Base-by-base conservation (phyloP, 768 basidiomycete species). In the Tephrocybe sp. region DNA sequence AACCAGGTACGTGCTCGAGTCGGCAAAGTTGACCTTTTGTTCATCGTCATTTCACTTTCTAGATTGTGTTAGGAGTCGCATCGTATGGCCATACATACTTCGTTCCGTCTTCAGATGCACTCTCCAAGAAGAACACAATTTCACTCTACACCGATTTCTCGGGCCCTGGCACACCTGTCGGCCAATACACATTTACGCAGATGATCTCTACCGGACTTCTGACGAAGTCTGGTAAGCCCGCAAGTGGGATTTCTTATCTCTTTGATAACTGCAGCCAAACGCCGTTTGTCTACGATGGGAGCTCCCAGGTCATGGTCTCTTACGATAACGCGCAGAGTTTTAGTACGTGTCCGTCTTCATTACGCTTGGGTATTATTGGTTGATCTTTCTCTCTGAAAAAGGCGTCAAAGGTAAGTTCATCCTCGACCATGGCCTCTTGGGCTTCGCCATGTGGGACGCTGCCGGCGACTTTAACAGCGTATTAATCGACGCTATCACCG, bases 31-130 rank as follows among this genome's bases (percentile, higher is more conserved):
- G 26, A 7, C 26, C 26, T 26, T 26, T 23, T 48, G 9, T 7
- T 11, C 30, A 7, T 10, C 16, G 16, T 1, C 33, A 26, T 26
- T 26, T 26, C 4, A 26, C 26, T 26, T 26, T n/a, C 26, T 45
- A 76, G 70, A 83, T 95, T 49, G 78, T 88, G 14, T 80, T 97
- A 32, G 94, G 91, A 45, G 80, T 97, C 0, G 74, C 92, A 1
- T 68, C 85, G 12, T 96, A 92, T 65, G 90, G 88, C 1, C 91
- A 90, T 66, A 79, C 85, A 34, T 94, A 73, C 74, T 52, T 54
- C 30, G 83, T 88, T 26, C 19, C 59, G 4, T 55, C 60, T 13
- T 52, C 59, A 5, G 61, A 62, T 12, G 83, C 84, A 0, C 51
- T 59, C 8, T 49, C 55, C 16, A 59, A 26, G 26, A 3, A 56